phyloP scores from a whole-genome alignment of 1,284 basidiomycete genomes.

The Microbotryum scabiosae region DNA sequence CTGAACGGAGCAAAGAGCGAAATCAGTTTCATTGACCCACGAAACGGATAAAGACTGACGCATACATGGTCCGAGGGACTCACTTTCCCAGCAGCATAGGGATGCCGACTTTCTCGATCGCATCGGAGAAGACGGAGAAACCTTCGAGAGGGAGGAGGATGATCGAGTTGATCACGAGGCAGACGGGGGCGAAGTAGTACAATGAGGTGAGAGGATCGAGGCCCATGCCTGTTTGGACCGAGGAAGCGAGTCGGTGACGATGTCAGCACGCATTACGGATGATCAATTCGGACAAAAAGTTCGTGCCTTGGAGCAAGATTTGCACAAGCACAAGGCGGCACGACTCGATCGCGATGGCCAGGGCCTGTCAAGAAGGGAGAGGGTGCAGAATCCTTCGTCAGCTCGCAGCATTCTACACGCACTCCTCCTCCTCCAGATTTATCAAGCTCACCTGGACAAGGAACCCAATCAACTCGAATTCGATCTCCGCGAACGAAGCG shows the following conservation, averaged over 20 bases:
- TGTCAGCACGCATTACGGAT: no score
- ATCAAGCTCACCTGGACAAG: conserved; percentile 42
- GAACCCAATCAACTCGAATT: conserved; percentile 81
- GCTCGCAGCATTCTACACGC: conserved; percentile 46
- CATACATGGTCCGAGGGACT: background rate
- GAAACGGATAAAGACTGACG: background rate
- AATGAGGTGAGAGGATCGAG: conserved; percentile 91
- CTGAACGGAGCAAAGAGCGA: conserved; percentile 70
- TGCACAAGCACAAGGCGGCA: conserved; percentile 94
- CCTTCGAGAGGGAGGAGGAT: conserved; percentile 29
- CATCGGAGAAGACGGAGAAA: conserved; percentile 22
- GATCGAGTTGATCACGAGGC: conserved; percentile 73
- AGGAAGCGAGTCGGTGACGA: background rate
- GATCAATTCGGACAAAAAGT: conserved; percentile 53
- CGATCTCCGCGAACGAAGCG: conserved; percentile 64
- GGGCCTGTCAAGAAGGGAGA: conserved; percentile 5
- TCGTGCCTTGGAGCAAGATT: conserved; percentile 72
- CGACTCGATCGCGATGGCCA: conserved; percentile 60
- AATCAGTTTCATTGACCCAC: conserved; percentile 44
- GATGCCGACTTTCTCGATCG: conserved; percentile 21
- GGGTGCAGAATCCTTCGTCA: background rate
- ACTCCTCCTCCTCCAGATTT: no score
- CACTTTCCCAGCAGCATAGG: conserved; percentile 29
- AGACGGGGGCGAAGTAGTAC: conserved; percentile 67
- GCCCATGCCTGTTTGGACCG: no score